phyloP scores from a whole-genome alignment of 306 rosid species.

The Acacia acuminata region DNA sequence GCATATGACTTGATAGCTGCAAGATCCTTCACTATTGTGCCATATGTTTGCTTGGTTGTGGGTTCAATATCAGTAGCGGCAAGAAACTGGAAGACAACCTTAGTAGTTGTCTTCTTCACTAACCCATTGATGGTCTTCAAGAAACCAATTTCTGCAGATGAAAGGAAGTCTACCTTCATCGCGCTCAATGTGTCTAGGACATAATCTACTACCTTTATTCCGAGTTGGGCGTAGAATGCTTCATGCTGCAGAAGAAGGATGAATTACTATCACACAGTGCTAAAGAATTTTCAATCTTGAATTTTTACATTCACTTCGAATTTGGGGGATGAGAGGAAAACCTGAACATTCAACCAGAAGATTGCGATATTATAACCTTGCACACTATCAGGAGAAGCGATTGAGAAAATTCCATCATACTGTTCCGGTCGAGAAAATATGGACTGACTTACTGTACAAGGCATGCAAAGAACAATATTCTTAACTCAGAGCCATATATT shows the following conservation, averaged over 20 bases:
- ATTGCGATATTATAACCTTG: neutral
- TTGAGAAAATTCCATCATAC: conserved; percentile 45
- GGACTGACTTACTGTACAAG: conserved; percentile 60
- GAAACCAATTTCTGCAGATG: conserved; percentile 77
- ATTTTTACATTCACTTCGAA: neutral
- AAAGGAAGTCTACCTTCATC: conserved; percentile 45
- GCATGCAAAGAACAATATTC: conserved; percentile 2
- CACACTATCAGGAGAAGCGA: conserved; percentile 50
- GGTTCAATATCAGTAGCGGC: conserved; percentile 54
- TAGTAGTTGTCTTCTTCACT: conserved; percentile 42
- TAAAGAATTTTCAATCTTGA: conserved; percentile 22
- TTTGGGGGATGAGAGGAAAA: conserved; percentile 21
- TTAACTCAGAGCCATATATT: conserved; percentile 16
- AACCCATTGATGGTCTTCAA: conserved; percentile 54
- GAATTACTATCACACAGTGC: neutral
- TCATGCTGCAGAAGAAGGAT: conserved; percentile 55
- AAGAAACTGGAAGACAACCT: conserved; percentile 66
- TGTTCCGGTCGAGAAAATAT: conserved; percentile 53
- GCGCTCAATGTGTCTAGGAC: conserved; percentile 31
- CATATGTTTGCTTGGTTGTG: conserved; percentile 53
- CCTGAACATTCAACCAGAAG: conserved; percentile 85
- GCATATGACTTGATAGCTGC: conserved; percentile 58
- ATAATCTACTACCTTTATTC: conserved; percentile 32
- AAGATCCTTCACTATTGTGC: conserved; percentile 56
- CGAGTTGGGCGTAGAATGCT: conserved; percentile 52